Percentiles rank a stretch among this genome's conserved stretches.
These are phyloP conservation scores for Sporothrix sp. DNA, from an alignment of 2,329 filamentous ascomycete species.

Conservation along the genomic window DNA sequence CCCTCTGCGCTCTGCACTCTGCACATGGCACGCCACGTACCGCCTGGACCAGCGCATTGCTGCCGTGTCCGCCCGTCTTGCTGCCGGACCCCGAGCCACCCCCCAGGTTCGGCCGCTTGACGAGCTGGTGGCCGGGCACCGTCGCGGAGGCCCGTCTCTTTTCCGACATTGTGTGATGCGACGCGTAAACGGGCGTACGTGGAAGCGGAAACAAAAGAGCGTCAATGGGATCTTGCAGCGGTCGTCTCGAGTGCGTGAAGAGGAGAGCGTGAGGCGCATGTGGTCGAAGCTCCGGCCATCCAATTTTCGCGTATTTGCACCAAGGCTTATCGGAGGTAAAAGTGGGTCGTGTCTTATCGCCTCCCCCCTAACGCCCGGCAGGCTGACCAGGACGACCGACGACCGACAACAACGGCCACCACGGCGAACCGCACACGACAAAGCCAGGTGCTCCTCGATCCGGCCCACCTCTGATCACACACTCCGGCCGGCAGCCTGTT, in stretches of 20 bases:
- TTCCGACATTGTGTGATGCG: conserved; percentile 61
- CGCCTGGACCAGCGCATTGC: conserved; percentile 39
- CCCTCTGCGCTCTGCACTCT: neutral
- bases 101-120: conserved; percentile 76
- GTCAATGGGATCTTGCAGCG: neutral
- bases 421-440: neutral
- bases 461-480: neutral
- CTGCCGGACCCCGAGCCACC: conserved; percentile 39
- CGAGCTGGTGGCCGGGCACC: conserved; percentile 70
- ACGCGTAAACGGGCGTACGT: neutral
- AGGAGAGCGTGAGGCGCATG: neutral
- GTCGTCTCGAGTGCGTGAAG: neutral
- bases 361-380: neutral
- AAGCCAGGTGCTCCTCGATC: neutral
- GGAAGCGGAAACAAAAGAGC: neutral
- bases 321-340: conserved; percentile 8
- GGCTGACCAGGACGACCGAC: conserved; percentile 5
- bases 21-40: conserved; percentile 29
- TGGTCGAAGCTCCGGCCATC: conserved; percentile 12
- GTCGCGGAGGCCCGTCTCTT: conserved; percentile 77
- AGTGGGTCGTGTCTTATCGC: conserved; percentile 12
- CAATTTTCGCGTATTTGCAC: conserved; percentile 9
- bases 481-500: neutral
- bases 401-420: neutral
- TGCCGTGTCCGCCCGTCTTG: conserved; percentile 31